A percentile compares a stretch with the other conserved stretches of the same genome.
Evolutionary conservation across 345 rosid genomes (phyloP).

Genomic region (Viola odorata): DNA sequence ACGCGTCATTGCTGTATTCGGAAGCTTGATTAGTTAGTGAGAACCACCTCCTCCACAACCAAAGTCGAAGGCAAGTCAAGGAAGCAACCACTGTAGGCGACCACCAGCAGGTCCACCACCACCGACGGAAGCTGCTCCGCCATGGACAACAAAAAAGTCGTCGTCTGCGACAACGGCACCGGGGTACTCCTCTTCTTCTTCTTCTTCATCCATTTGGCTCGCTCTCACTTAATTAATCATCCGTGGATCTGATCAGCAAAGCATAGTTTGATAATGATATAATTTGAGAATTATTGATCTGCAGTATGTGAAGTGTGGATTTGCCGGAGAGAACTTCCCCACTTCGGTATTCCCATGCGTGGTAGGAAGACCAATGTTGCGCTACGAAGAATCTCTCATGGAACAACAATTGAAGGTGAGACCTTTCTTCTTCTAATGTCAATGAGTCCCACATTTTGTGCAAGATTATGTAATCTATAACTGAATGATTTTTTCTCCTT

Average conservation of each 20-base stretch:
- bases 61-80: not conserved
- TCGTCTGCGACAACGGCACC: slow-evolving; percentile 97
- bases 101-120: no score
- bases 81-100: no score
- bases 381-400: slow-evolving; percentile 85
- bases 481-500: not conserved
- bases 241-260: not conserved
- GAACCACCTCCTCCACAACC: not conserved
- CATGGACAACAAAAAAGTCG: slow-evolving; percentile 78
- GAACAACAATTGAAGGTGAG: slow-evolving; percentile 84
- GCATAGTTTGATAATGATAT: not conserved
- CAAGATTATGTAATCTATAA: not conserved
- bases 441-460: not conserved
- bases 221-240: not conserved
- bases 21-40: no score
- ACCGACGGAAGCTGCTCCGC: not conserved
- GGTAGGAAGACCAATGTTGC: slow-evolving; percentile 87
- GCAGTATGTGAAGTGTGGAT: slow-evolving; percentile 98
- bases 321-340: slow-evolving; percentile 96
- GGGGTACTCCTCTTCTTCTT: slow-evolving; percentile 46
- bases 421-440: not conserved
- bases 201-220: not conserved
- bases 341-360: slow-evolving; percentile 94
- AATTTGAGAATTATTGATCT: not conserved
- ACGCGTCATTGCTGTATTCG: no score